Base-by-base conservation (phyloP, 2,329 filamentous ascomycete species). In the Lithohypha guttulata region DNA sequence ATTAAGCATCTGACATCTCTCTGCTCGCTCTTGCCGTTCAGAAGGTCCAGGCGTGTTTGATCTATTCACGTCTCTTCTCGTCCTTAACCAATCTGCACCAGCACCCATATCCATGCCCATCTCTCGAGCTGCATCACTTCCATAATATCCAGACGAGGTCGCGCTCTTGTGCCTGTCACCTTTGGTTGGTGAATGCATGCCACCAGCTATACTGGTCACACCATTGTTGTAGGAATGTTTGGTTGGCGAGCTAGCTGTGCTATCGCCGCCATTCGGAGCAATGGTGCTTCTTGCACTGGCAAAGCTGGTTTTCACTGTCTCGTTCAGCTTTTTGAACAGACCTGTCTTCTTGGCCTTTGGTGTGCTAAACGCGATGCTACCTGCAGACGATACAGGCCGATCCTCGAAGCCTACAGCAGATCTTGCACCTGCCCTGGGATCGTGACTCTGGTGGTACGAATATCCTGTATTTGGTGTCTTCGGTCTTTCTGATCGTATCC, bases 241-340 rank as follows among this genome's bases (percentile, higher is more conserved):
- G 1, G 63, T 65, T 3, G 70, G 69, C 41, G 56, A 63, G 53
- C 41, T 55, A 38, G 62, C 66, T 54, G 43, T 61, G 61, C 25
- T 53, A 51, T 51, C 66, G 41, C 33, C 27, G 11, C 19, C 26
- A 37, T 14, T 42, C 4, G 21, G 76, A 74, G 80, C 81, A 48
- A 95, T 84, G 47, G 81, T 93, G 48, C 81, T 91, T 46, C 89
- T 76, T 38, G 84, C 85, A 55, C 79, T 93, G 2, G 89, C 89
- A 22, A 93, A 87, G 21, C 86, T 85, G 0, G 89, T 95, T 64
- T 93, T 95, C 11, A 87, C 89, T 2, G 84, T 85, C 49, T 94
- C 87, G 20, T 95, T 76, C 51, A 96, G 89, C 55, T 93, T 93
- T 60, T 89, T 91, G 69, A 96, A 91, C 54, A 96, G 93, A 34